Conservation (phyloP, 495 filamentous ascomycete genomes). For the Podospora conica region DNA sequence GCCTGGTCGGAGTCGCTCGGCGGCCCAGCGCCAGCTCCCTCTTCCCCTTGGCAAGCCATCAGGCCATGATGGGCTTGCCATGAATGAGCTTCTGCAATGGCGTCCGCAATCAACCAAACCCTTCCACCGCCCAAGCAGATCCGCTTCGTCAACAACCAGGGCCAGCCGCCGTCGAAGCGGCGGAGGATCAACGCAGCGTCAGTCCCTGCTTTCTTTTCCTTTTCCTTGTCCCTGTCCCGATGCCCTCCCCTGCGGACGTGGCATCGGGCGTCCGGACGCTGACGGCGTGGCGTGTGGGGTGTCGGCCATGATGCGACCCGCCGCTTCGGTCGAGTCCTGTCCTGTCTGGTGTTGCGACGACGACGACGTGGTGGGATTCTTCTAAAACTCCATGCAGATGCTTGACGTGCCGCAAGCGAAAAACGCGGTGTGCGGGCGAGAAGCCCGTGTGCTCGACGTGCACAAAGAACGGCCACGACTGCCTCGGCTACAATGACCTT, state of each 20-base stretch:
- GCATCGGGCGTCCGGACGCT: neutral
- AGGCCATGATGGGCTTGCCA: slow-evolving; percentile 28
- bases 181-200: slow-evolving; percentile 78
- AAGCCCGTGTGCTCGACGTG: slow-evolving; percentile 70
- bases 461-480: slow-evolving; percentile 65
- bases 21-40: slow-evolving; percentile 6
- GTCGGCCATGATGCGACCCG: neutral
- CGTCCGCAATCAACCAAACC: slow-evolving; percentile 35
- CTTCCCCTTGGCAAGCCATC: slow-evolving; percentile 2
- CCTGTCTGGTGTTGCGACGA: neutral
- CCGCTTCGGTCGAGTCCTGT: no score
- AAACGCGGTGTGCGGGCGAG: slow-evolving; percentile 77
- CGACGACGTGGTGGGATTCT: slow-evolving; percentile 1
- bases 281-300: slow-evolving; percentile 1
- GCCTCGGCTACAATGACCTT: slow-evolving; percentile 58
- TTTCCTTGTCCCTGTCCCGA: slow-evolving; percentile 2
- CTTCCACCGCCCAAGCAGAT: slow-evolving; percentile 52
- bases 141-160: slow-evolving; percentile 75
- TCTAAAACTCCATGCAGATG: slow-evolving; percentile 47
- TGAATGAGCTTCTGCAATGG: slow-evolving; percentile 32
- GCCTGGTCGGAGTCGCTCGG: neutral
- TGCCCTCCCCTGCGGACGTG: neutral
- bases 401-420: slow-evolving; percentile 73
- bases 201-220: slow-evolving; percentile 30
- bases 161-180: slow-evolving; percentile 72